Evolutionary conservation across 1,139 yeast species (phyloP).

Genomic region (Suhomyces terraborum): DNA sequence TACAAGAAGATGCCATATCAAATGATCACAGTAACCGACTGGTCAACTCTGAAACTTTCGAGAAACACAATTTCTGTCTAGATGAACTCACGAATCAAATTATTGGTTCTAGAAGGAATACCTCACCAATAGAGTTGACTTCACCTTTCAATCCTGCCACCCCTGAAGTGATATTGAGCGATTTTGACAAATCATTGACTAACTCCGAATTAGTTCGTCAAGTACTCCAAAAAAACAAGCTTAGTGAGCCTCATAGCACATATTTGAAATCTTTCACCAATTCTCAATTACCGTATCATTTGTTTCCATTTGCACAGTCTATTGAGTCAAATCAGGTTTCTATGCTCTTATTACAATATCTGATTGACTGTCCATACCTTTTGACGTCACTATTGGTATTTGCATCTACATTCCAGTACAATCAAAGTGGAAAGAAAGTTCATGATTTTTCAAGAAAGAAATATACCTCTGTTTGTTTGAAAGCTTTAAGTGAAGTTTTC

Average conservation of each 20-base stretch:
- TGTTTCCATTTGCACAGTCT: constrained; percentile 44
- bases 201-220: constrained; percentile 28
- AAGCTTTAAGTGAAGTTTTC: constrained; percentile 37
- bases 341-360: constrained; percentile 35
- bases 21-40: constrained; percentile 9
- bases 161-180: constrained; percentile 8
- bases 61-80: constrained; percentile 12
- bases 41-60: constrained; percentile 11
- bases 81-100: constrained; percentile 14
- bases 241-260: constrained; percentile 33
- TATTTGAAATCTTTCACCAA: constrained; percentile 35
- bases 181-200: constrained; percentile 13
- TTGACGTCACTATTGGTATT: constrained; percentile 40
- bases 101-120: constrained; percentile 3
- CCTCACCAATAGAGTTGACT: constrained; percentile 8
- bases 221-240: constrained; percentile 26
- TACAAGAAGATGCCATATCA: background rate
- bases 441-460: constrained; percentile 36
- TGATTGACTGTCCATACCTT: constrained; percentile 39
- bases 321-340: constrained; percentile 40
- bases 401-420: constrained; percentile 41
- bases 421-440: constrained; percentile 31
- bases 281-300: constrained; percentile 32
- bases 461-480: constrained; percentile 37
- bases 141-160: constrained; percentile 5